phyloP scores from a whole-genome alignment of 2,329 filamentous ascomycete species.

The Xylariales sp. region DNA sequence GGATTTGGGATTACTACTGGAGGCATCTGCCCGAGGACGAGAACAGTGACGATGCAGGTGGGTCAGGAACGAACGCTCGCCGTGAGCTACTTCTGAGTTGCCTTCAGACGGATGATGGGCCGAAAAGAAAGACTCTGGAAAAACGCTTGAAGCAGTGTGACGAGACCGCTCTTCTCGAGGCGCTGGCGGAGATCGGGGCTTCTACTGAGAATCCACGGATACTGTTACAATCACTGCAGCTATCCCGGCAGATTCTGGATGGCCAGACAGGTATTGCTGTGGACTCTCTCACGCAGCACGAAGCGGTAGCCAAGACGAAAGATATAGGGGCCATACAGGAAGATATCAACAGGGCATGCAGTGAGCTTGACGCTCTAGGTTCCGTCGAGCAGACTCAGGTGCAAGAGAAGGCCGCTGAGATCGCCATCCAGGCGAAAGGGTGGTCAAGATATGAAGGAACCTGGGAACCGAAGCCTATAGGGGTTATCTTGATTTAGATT shows the following conservation, averaged over 20 bases:
- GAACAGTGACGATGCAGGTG: constrained; percentile 4
- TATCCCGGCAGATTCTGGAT: constrained; percentile 37
- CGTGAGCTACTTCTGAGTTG: constrained; percentile 33
- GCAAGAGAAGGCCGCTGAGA: constrained; percentile 11
- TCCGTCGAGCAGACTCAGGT: constrained; percentile 7
- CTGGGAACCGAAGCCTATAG: constrained; percentile 57
- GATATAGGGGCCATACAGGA: constrained; percentile 19
- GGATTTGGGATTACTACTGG: constrained; percentile 94
- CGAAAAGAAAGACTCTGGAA: constrained; percentile 15
- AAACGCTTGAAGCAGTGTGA: constrained; percentile 32
- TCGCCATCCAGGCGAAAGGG: constrained; percentile 21
- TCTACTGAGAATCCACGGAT: constrained; percentile 37
- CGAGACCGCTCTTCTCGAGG: constrained; percentile 29
- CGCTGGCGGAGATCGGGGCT: constrained; percentile 34
- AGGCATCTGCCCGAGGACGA: constrained; percentile 32
- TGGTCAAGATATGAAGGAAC: constrained; percentile 48
- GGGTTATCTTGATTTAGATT: constrained; percentile 36
- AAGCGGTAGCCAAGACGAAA: constrained; percentile 4
- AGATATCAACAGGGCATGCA: constrained; percentile 18
- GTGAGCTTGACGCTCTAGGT: constrained; percentile 17
- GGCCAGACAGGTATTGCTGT: constrained; percentile 13
- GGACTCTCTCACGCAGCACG: background rate
- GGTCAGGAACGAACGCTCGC: constrained; percentile 17
- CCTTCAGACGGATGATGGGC: constrained; percentile 22
- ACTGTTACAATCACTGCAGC: constrained; percentile 38